Evolutionary conservation across 2,329 filamentous ascomycete genomes (phyloP), one percentile per base, ranked within the genome.

Genomic region (Tolypocladium album): DNA sequence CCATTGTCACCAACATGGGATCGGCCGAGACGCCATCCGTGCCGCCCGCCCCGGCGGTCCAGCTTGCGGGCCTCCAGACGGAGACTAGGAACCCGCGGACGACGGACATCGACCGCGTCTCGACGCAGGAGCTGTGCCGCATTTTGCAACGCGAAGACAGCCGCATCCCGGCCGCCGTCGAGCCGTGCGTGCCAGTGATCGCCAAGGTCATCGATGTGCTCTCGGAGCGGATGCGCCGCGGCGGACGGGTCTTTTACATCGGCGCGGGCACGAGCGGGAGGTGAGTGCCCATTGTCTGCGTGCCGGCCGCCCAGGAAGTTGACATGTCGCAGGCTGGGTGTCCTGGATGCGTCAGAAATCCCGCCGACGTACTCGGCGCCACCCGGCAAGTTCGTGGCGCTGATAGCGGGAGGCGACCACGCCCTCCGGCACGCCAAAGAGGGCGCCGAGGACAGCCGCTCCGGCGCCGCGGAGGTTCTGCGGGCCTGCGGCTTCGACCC

Each of bases 241-340:
- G 64, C 53, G 63, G 64, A 7, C 60, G 63, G 13, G 59, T 66
- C 8, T 62, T 75, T n/a, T 59, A 61, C 57, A 61, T 61, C n/a
- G 75, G 75, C 12, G 76, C 75, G 3, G 75, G 76, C 17, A 78
- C 75, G 2, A 78, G 76, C 61, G 74, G 76, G 58, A 72, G 75
- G 72, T 75, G 61, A 63, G 66, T 36, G 39, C 45, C 5, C 27
- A 9, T 15, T 17, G 31, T n/a, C 9, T 5, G 6, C 8, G 2
- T 2, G 3, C 13, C 47, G 27, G 12, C 27, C 22, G 22, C 13
- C 45, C 13, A 8, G 12, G 15, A 17, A 20, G 24, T 24, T 56
- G 39, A 56, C 55, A 27, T 11, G 38, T 22, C 39, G 11, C 55
- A 75, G 75, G 60, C 66, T 77, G 7, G 74, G 74, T 4, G 69